Evolutionary conservation across 2,329 filamentous ascomycete species (phyloP), one percentile per base, ranked within the genome.

Genomic region (Pyrenochaeta sp.): DNA sequence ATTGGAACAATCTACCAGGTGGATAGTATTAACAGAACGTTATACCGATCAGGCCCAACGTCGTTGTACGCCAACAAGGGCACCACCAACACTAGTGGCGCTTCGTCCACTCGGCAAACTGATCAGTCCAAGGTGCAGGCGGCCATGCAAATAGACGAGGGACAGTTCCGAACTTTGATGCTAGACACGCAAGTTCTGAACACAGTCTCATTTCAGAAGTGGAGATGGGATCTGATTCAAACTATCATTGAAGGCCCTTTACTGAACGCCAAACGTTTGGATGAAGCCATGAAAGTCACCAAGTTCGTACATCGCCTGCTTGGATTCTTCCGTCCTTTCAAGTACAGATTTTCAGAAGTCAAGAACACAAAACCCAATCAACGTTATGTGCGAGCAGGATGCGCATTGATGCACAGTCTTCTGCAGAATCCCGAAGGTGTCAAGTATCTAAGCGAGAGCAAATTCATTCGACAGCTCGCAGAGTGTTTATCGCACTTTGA

Each of bases 401-500:
- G 94, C 75, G 89, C 92, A 14, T 78, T 99, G 55, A 89, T 98
- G 77, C 88, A 92, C 53, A 92, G 91, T 10, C 81, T 99, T 41
- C 82, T 98, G 11, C 91, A 96, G 71, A 96, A 90, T 1, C 78
- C 87, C 0, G 92, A 98, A 74, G 95, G 96, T 4, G 84, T 90
- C 42, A 89, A 87, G 65, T 97, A 96, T 67, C 78, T 99, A 49
- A 86, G 89, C 29, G 93, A 97, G 69, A 96, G 94, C 79, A 99
- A 99, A 75, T 82, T 98, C 47, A 81, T 99, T 32, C 86, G 94
- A 51, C 96, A 99, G 76, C 89, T 99, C 63, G 94, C 93, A 20
- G 95, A 99, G 76, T 99, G 95, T 68, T 81, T 99, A 33, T 94
- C 95, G 45, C 95, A 99, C 72, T 91, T 96, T 60, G 95, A 98